phyloP scores from a whole-genome alignment of 1,284 basidiomycete genomes.

The Ustilago tritici region DNA sequence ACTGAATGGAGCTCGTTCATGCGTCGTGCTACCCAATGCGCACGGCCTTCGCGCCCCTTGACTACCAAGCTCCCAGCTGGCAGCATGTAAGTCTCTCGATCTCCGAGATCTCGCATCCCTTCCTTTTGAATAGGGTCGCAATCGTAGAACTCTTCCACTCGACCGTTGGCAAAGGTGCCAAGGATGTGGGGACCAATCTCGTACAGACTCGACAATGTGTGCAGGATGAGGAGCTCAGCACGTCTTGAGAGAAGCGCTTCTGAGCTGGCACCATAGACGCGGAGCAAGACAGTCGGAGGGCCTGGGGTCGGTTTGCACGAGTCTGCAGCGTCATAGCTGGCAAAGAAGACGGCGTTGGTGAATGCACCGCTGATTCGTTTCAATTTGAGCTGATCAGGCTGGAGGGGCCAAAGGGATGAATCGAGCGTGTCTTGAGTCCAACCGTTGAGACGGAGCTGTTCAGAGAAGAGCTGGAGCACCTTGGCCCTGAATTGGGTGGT shows the following conservation, averaged over 20 bases:
- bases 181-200: conserved; percentile 69
- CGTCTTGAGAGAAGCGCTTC: conserved; percentile 64
- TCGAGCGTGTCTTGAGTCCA: conserved; percentile 57
- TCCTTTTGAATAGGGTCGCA: conserved; percentile 64
- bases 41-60: conserved; percentile 57
- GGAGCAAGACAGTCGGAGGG: conserved; percentile 64
- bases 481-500: conserved; percentile 47
- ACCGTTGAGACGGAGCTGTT: conserved; percentile 54
- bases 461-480: conserved; percentile 59
- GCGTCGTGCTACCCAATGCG: conserved; percentile 67
- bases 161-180: conserved; percentile 68
- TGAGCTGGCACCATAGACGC: conserved; percentile 65
- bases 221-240: conserved; percentile 66
- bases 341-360: conserved; percentile 69
- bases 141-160: conserved; percentile 67
- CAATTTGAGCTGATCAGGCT: conserved; percentile 41
- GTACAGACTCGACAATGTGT: conserved; percentile 67
- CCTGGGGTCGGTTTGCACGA: neutral
- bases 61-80: conserved; percentile 48
- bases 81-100: conserved; percentile 48
- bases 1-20: conserved; percentile 69
- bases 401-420: conserved; percentile 49
- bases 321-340: conserved; percentile 48
- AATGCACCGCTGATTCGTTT: conserved; percentile 66
- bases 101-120: conserved; percentile 63